Evolutionary conservation across 140 eudicot species (phyloP), one percentile per base, ranked within the genome.

Genomic region (Erigeron philadelphicus): DNA sequence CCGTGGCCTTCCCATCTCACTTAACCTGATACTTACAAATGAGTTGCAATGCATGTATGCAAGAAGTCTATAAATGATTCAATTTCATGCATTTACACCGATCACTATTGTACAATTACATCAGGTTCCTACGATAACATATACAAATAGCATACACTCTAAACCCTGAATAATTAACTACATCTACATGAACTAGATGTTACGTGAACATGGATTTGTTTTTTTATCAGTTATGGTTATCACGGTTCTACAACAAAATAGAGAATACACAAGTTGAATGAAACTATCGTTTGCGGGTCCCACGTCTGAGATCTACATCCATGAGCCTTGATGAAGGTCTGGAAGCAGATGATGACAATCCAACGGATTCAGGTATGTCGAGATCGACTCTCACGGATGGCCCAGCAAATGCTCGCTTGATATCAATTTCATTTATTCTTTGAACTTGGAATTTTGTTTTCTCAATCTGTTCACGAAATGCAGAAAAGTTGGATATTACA

Each of bases 321-420:
- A 89, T 75, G 43, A 92, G 88, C 81, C 96, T 78, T 48, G 96
- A 79, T 44, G 93, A 86, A 42, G 78, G 76, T 43, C 31, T 59
- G 6, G 86, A 82, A 43, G 80, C 48, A 3, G 98, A 76, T 38
- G 87, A 63, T 55, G 80, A 44, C 44, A 93, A 79, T 42, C 96
- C 98, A 52, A 93, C 69, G 0, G 98, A 93, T 75, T 93, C 98
- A 12, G 98, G 98, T 61, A 93, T 93, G 86, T 93, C 98, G 13
- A 93, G 95, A 67, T 86, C 81, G 8, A 80, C 88, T 21, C 70
- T 77, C 80, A 75, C 56, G 42, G 95, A 89, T 48, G 96, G 82
- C 17, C 92, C 88, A 0, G 82, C 90, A n/a, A 78, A 76, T 6
- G 86, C 88, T 42, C 87, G 95, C 73, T 93, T 93, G 64, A 82